phyloP scores from a whole-genome alignment of 2,329 filamentous ascomycete species.

The Xylariomycetidae sp. region DNA sequence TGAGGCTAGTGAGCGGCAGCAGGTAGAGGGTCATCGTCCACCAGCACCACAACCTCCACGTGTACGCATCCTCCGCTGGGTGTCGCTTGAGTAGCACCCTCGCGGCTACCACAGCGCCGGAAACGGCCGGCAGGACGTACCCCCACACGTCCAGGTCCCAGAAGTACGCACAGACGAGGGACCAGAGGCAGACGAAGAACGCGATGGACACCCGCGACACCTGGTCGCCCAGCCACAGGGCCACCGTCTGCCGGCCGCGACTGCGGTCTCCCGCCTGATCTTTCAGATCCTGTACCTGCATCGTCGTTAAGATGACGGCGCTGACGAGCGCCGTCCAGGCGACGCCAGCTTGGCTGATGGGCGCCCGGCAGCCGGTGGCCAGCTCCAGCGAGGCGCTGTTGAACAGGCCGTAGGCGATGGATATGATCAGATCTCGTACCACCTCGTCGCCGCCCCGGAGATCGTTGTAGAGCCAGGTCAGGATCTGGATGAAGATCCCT shows the following conservation, averaged over 20 bases:
- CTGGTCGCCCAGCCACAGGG: constrained; percentile 17
- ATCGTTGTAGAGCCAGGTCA: constrained; percentile 24
- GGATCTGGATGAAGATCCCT: constrained; percentile 13
- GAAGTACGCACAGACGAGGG: constrained; percentile 11
- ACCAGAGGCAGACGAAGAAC: constrained; percentile 15
- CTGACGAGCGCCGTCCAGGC: constrained; percentile 18
- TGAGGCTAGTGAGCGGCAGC: too few relatives aligned
- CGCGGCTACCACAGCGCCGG: constrained; percentile 9
- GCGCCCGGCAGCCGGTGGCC: constrained; percentile 11
- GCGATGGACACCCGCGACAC: constrained; percentile 13
- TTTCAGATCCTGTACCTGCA: constrained; percentile 23
- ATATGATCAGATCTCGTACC: constrained; percentile 17
- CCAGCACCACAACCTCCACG: constrained; percentile 14
- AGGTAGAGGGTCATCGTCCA: constrained; percentile 16
- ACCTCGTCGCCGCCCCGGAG: constrained; percentile 19
- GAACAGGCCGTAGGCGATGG: constrained; percentile 18
- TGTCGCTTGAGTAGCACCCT: constrained; percentile 9
- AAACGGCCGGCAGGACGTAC: constrained; percentile 3
- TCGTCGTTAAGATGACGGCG: constrained; percentile 20
- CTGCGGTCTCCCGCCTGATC: constrained; percentile 19
- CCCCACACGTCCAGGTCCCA: constrained; percentile 6
- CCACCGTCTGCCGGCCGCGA: constrained; percentile 18
- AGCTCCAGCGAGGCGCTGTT: constrained; percentile 19
- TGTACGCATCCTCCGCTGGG: constrained; percentile 11
- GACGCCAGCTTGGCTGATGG: constrained; percentile 11